Evolutionary conservation across 2,329 filamentous ascomycete species (phyloP), one percentile per base, ranked within the genome.

Genomic region (Zalaria sp.): DNA sequence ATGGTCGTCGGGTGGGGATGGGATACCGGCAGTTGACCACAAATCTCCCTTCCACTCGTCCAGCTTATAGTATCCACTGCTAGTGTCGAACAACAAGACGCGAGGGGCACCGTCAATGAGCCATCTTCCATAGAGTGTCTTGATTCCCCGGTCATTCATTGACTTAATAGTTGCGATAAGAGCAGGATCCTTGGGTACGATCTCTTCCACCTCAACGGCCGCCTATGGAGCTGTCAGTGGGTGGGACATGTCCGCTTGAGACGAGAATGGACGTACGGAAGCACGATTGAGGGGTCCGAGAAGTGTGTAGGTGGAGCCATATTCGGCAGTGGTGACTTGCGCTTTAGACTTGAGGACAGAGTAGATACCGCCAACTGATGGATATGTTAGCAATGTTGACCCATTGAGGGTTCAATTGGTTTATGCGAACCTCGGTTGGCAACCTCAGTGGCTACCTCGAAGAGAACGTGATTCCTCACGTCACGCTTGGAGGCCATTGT

Each of bases 291-390:
- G 79, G 44, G 91, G 91, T 2, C 91, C 91, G 60, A 98, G 88
- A 50, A 96, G 75, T 27, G 86, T 93, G 65, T 98, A 98, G 51
- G 86, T 79, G 46, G 94, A 87, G 64, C 91, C 91, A 91, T 96
- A 98, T 65, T 98, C 91, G 47, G 87, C 87, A 1, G 89, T 95
- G 35, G 91, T 96, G 47, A 96, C 91, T 39, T 91, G 89, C 32
- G 91, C 89, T 66, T 98, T 98, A 47, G 91, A 98, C 66, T 98
- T 98, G 66, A 98, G 80, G 51, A 98, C 91, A 10, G 89, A 96
- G 72, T 98, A 98, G 67, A 98, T 98, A 55, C 91, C 91, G 58
- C 91, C 91, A 47, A 98, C 91, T 93, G 51, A 18, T 35, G 31
- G 5, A 39, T 18, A 18, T 18, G 18, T 18, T 18, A 18, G 18